Percentiles rank a stretch among this genome's conserved stretches.
These are phyloP conservation scores for Colletotrichum sp. DNA, from an alignment of 2,329 filamentous ascomycete species.

Conservation along the genomic window DNA sequence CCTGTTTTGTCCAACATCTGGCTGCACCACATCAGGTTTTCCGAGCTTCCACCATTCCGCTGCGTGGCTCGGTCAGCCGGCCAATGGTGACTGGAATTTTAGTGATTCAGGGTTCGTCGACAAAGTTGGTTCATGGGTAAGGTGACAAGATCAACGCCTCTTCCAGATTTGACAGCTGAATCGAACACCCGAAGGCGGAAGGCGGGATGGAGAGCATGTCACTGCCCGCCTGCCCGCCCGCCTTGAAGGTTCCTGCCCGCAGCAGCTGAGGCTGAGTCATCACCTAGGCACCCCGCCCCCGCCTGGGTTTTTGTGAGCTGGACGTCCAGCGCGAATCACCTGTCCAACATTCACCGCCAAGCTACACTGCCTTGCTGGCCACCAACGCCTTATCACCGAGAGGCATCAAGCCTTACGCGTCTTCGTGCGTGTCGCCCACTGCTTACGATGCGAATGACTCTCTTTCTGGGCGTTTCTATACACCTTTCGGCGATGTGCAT, in stretches of 20 bases:
- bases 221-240: not conserved
- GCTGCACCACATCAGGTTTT: not conserved
- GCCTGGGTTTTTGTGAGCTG: not conserved
- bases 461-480: not conserved
- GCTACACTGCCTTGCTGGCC: not conserved
- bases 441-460: slow-evolving; percentile 1
- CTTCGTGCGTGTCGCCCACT: slow-evolving; percentile 8
- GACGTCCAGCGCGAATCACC: not conserved
- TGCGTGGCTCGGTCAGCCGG: not conserved
- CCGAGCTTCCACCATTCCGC: not conserved
- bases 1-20: slow-evolving; percentile 2
- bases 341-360: not conserved
- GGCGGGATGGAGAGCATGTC: not conserved
- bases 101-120: not conserved
- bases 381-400: not conserved
- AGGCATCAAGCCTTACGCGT: slow-evolving; percentile 19
- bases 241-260: not conserved
- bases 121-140: slow-evolving; percentile 5
- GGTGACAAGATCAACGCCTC: not conserved
- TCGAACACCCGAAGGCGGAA: not conserved
- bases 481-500: not conserved
- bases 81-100: slow-evolving; percentile 1
- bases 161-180: not conserved
- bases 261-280: slow-evolving; percentile 1
- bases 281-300: not conserved